Evolutionary conservation across 768 basidiomycete species (phyloP), one percentile per base, ranked within the genome.

Genomic region (Lactifluus hygrophoroides): DNA sequence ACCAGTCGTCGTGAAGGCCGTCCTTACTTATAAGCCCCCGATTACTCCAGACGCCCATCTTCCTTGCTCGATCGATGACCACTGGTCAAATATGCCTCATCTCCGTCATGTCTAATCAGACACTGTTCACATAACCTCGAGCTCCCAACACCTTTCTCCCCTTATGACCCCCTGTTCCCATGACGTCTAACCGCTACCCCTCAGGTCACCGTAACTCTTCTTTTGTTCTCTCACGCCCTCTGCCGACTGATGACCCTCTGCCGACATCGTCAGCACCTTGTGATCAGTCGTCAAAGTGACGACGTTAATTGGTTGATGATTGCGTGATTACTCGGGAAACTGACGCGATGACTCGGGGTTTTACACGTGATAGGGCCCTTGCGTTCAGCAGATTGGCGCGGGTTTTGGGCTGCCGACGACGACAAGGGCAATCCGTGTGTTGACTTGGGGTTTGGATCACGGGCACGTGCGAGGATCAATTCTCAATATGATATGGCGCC

Each of bases 311-410:
- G 30, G 19, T 27, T 45, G 34, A 44, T 43, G 1, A 60, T 54
- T 54, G 61, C 61, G 58, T 62, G 61, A 62, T 62, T 51, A 47
- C 61, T 62, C 61, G 61, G 61, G 57, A 54, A 51, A 53, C 51
- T 48, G 46, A 59, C 57, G 58, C 17, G 40, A 50, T 60, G 47
- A 40, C 58, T 60, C 58, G 49, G 58, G 59, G 54, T 5, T 38
- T 51, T 50, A 46, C 58, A 59, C 44, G 54, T 56, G 54, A 51
- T 60, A n/a, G 21, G 38, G 45, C 19, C 17, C 27, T 25, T 45
- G 21, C 9, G 42, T 25, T 19, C 21, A 38, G 28, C 25, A 38
- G 54, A 46, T 54, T 27, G n/a, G n/a, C n/a, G n/a, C n/a, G n/a
- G n/a, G n/a, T n/a, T n/a, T n/a, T n/a, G n/a, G n/a, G n/a, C n/a